Conservation (phyloP, 176 grass and related monocot genomes). For the Oryza longistaminata region DNA sequence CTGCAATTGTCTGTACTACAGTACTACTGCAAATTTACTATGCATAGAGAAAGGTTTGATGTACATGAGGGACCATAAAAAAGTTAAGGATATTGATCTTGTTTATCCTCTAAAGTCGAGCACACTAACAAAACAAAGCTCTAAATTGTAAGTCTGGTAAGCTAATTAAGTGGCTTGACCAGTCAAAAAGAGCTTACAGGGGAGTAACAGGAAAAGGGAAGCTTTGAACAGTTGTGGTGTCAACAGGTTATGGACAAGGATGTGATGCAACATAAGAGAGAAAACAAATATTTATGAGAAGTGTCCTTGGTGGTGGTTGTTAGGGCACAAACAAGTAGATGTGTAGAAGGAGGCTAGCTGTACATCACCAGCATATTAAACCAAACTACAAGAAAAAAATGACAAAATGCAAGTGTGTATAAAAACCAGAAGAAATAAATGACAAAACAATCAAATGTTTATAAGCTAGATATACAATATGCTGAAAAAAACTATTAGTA, state of each 20-base stretch:
- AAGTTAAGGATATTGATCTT: neutral
- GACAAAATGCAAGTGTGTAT: slow-evolving; percentile 6
- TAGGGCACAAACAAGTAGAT: slow-evolving; percentile 28
- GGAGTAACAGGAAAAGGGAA: slow-evolving; percentile 34
- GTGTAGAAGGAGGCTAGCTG: slow-evolving; percentile 33
- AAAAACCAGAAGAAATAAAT: neutral
- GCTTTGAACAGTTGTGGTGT: slow-evolving; percentile 36
- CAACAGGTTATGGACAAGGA: slow-evolving; percentile 29
- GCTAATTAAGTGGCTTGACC: slow-evolving; percentile 37
- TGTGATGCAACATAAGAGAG: slow-evolving; percentile 26
- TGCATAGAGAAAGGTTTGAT: neutral
- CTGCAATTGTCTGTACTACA: neutral
- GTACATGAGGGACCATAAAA: neutral
- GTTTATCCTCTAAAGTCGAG: neutral
- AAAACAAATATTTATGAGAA: neutral
- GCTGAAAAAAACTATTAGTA: slow-evolving; percentile 14
- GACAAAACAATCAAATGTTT: neutral
- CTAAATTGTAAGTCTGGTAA: neutral
- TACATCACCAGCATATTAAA: slow-evolving; percentile 32
- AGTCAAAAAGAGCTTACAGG: slow-evolving; percentile 40
- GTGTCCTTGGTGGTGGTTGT: slow-evolving; percentile 32
- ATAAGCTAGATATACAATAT: slow-evolving; percentile 8
- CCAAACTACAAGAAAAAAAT: neutral
- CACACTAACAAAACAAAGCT: neutral
- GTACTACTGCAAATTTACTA: neutral